Evolutionary conservation across 345 rosid genomes (phyloP).

Genomic region (Citrus glauca): DNA sequence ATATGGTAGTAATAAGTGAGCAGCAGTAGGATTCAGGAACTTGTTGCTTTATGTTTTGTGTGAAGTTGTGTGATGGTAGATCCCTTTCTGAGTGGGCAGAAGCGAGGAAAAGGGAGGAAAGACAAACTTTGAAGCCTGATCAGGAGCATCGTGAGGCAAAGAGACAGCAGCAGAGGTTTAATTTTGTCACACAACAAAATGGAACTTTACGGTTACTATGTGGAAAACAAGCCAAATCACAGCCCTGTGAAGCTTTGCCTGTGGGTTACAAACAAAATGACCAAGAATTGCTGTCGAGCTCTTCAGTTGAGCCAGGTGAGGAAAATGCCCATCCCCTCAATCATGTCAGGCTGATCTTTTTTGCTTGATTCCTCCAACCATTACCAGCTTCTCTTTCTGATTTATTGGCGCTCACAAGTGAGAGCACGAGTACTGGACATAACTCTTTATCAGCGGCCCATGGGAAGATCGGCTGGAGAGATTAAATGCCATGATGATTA

Average conservation of each 20-base stretch:
- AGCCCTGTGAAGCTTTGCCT: constrained; percentile 55
- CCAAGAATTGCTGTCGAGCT: constrained; percentile 33
- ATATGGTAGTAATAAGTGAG: background rate
- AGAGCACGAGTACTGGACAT: constrained; percentile 70
- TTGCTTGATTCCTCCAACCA: constrained; percentile 94
- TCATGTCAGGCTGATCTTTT: constrained; percentile 73
- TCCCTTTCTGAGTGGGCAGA: constrained; percentile 64
- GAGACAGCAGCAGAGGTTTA: constrained; percentile 94
- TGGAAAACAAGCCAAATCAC: constrained; percentile 56
- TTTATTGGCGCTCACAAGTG: constrained; percentile 51
- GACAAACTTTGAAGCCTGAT: constrained; percentile 93
- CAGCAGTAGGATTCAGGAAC: background rate
- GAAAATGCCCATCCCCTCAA: constrained; percentile 92
- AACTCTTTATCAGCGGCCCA: constrained; percentile 41
- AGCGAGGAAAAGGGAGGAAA: constrained; percentile 88
- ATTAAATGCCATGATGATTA: constrained; percentile 61
- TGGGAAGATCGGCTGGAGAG: constrained; percentile 39
- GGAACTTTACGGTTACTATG: too few species aligned
- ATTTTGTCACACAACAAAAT: constrained; percentile 54
- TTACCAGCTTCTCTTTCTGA: constrained; percentile 68
- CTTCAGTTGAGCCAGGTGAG: constrained; percentile 41
- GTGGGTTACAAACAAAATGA: constrained; percentile 42
- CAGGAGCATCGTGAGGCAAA: constrained; percentile 93
- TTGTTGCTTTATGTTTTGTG: background rate
- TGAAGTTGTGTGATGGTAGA: constrained; percentile 11